Evolutionary conservation across 106 monocot genomes (phyloP), one percentile per base, ranked within the genome.

Genomic region (Apostasia ramifera): DNA sequence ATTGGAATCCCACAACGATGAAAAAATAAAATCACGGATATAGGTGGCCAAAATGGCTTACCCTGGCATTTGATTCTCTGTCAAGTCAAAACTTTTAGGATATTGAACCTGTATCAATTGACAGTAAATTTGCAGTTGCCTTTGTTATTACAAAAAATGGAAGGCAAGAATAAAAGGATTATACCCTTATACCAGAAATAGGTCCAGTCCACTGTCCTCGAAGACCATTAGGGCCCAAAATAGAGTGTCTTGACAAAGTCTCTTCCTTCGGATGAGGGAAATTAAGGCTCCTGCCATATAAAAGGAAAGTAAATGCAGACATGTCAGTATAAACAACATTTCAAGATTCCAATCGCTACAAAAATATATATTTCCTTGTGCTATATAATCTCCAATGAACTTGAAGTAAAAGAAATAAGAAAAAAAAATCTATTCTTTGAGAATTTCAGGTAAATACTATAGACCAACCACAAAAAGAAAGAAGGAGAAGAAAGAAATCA

Each of bases 171-270:
- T 43, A 40, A 55, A 84, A 80, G 54, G 54, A 75, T 58, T 73
- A 80, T 98, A 98, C 97, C 93, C 73, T 98, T 70, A 81, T 90
- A 83, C 81, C 78, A 72, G 85, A 73, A 72, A 77, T 77, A 71
- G 92, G 80, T 73, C 70, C 79, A 52, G 59, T 77, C 84, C 81
- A 76, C 55, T 78, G 81, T 12, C 87, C 79, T 7, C 63, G 69
- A 5, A 98, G 83, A 48, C 98, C 98, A 74, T 76, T 88, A 63
- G 93, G 90, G 12, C 98, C 98, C 72, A 98, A 83, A 67, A 98
- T 88, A 47, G 98, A 98, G 73, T 98, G 98, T 70, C 87, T 92
- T 46, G 98, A 93, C 49, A 92, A 71, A 47, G 98, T 98, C 88
- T 98, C 98, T 74, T 93, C 85, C 66, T 90, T 98, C 71, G 98